Conservation (phyloP, 1,284 basidiomycete genomes). For the Ustilago shanxiensis region DNA sequence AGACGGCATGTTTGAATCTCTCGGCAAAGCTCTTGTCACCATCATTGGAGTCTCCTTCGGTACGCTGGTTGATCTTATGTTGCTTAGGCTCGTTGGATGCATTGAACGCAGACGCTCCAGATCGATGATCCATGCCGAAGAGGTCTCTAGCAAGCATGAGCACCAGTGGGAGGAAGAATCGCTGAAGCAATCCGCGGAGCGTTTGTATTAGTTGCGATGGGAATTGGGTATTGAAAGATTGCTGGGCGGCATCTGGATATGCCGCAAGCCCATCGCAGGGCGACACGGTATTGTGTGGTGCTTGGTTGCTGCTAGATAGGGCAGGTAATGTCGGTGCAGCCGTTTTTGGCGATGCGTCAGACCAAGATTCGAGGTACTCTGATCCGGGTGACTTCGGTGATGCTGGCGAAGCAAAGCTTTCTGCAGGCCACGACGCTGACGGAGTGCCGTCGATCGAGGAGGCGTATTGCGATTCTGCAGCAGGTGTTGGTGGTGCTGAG, state of each 20-base stretch:
- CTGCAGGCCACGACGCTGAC: background rate
- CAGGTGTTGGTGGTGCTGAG: slow-evolving; percentile 7
- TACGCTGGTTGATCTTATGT: background rate
- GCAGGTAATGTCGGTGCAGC: background rate
- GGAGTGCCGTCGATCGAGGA: slow-evolving; percentile 1
- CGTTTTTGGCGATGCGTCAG: background rate
- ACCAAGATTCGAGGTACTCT: background rate
- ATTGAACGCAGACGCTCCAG: background rate
- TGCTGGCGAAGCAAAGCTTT: background rate
- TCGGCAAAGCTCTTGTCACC: slow-evolving; percentile 53
- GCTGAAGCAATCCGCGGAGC: slow-evolving; percentile 6
- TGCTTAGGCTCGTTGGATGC: background rate
- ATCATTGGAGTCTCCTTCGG: slow-evolving; percentile 1
- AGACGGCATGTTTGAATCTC: slow-evolving; percentile 65
- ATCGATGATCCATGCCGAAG: slow-evolving; percentile 1
- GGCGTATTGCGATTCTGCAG: background rate
- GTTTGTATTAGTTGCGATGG: slow-evolving; percentile 4
- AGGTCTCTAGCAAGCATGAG: slow-evolving; percentile 12
- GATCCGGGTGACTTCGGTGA: background rate
- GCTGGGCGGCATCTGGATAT: background rate
- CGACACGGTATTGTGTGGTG: background rate
- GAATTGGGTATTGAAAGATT: background rate
- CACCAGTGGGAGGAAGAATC: slow-evolving; percentile 12
- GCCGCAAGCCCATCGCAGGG: background rate
- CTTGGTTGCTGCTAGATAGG: background rate